Conservation (phyloP, 2,329 filamentous ascomycete genomes). For the Zasmidium cellare region DNA sequence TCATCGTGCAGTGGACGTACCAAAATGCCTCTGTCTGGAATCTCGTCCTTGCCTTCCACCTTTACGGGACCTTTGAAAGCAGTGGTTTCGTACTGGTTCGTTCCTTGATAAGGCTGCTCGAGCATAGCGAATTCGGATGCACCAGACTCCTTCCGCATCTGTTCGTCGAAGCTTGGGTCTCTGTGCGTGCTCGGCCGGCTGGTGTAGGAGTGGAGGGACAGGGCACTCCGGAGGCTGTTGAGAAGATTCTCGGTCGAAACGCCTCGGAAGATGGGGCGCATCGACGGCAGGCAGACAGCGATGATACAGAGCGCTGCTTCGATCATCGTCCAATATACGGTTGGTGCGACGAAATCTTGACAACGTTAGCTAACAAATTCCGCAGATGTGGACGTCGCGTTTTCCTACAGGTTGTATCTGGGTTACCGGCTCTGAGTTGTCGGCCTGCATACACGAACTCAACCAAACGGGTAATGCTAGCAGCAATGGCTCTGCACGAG, state of each 20-base stretch:
- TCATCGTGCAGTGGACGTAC: neutral
- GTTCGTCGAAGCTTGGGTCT: neutral
- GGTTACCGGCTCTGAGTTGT: neutral
- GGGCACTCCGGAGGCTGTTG: neutral
- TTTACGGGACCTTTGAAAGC: neutral
- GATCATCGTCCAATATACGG: neutral
- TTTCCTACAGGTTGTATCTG: neutral
- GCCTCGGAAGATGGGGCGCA: neutral
- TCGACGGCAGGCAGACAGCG: neutral
- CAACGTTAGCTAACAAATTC: no score
- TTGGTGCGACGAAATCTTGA: neutral
- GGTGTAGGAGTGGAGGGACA: neutral
- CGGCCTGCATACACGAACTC: neutral
- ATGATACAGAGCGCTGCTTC: neutral
- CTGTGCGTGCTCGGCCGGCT: neutral
- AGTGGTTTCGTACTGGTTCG: neutral
- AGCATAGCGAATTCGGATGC: neutral
- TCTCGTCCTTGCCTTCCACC: neutral
- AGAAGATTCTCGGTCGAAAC: neutral
- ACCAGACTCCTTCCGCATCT: neutral
- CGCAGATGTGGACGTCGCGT: no score
- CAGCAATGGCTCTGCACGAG: neutral
- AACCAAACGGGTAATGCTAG: neutral
- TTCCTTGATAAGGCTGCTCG: neutral
- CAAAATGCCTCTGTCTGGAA: neutral